Conservation (phyloP, 1,284 basidiomycete species). For the Microbotryomycetes sp. region DNA sequence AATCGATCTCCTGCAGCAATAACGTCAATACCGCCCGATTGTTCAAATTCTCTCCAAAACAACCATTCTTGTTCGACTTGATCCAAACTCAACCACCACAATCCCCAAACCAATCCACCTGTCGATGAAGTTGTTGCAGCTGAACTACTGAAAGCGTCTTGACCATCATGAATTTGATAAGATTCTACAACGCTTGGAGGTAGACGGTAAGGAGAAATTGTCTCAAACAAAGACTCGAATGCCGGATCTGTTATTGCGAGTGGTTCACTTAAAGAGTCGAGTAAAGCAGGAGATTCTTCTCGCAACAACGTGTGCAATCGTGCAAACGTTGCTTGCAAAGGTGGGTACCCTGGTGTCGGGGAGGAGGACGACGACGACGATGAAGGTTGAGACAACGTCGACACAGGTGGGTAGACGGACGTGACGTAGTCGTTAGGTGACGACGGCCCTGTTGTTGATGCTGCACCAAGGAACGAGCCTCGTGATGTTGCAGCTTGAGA, state of each 20-base stretch:
- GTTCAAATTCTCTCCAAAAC: constrained; percentile 85
- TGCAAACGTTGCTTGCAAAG: constrained; percentile 26
- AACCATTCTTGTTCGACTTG: constrained; percentile 86
- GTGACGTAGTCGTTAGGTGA: neutral
- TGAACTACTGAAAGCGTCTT: constrained; percentile 33
- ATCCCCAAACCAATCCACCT: constrained; percentile 38
- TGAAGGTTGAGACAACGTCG: constrained; percentile 25
- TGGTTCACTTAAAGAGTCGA: constrained; percentile 32
- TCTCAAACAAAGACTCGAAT: constrained; percentile 12
- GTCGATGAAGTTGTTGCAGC: constrained; percentile 9
- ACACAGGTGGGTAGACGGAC: constrained; percentile 18
- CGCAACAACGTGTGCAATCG: constrained; percentile 26
- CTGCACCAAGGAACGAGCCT: neutral
- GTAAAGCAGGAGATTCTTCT: constrained; percentile 28
- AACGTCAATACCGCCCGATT: constrained; percentile 21
- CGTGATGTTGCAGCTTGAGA: neutral
- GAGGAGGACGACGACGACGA: neutral
- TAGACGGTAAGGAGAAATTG: constrained; percentile 33
- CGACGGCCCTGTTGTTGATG: neutral
- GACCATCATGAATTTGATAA: constrained; percentile 38
- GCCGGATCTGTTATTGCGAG: constrained; percentile 8
- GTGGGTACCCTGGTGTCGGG: constrained; percentile 16
- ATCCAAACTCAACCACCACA: constrained; percentile 56
- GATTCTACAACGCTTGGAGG: constrained; percentile 36
- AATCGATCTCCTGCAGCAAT: constrained; percentile 10